Base-by-base conservation (phyloP, 2,329 filamentous ascomycete species). In the Ceratocystis harringtonii region DNA sequence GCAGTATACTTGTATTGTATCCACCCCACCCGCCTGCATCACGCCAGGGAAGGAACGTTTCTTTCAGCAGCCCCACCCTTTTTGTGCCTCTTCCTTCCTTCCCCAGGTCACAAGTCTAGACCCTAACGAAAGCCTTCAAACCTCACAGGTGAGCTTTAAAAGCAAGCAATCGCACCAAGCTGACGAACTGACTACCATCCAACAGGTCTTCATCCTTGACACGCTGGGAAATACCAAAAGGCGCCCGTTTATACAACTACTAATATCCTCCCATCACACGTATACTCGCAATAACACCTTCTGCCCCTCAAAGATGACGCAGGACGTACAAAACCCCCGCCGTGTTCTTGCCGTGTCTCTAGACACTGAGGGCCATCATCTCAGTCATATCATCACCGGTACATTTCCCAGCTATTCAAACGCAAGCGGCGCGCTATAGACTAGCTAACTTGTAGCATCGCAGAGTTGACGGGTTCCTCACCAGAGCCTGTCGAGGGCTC, bases 331-430 rank as follows among this genome's bases (percentile, higher is more conserved):
- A 45, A 65, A 66, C 28, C 44, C 82, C 10, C 77, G 82, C 62
- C 77, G 84, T 32, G 80, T 86, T 64, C 74, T 87, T 44, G 83
- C 82, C 17, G 79, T 86, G 4, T 80, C 78, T n/a, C 74, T 78
- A 52, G 76, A 76, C 66, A 76, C 74, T 44, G 78, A 78, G 65
- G 77, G 73, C 5, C 74, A 78, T 5, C 77, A 79, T 41, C 73
- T 84, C 15, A 75, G 76, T 67, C 74, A 74, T 28, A 73, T 86
- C 10, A 74, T 86, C 44, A 80, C 80, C 76, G 82, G 84, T 84
- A 68, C 25, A 62, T 22, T 22, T 15, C 62, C 19, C 22, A n/a
- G 8, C 17, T 25, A 36, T 41, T 15, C 7, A 57, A 17, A 5
- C 5, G 52, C 22, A 55, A 28, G 50, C 15, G 36, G 22, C 28